Base-by-base conservation (phyloP, 345 rosid species). In the Brassica rapa region DNA sequence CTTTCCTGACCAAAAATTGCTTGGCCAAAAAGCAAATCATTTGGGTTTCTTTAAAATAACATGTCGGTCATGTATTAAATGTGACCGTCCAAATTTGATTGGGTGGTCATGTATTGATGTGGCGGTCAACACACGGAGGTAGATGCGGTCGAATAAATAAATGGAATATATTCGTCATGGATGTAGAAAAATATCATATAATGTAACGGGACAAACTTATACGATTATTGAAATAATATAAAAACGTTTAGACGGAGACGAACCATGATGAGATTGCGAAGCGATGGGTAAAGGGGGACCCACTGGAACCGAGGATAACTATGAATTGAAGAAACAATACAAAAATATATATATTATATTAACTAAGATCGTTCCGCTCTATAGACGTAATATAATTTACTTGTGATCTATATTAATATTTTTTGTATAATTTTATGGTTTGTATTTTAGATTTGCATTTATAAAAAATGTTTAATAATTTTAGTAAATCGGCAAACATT, bases 1-100 rank as follows among this genome's bases (percentile, higher is more conserved):
- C 66, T 46, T 67, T 63, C 29, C 62, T 65, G 5, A 71, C 70
- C 73, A 60, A 72, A 72, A 71, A 67, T 37, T 81, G 81, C 81
- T 81, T 81, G 84, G 83, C 77, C 74, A 67, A 71, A 81, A 81
- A 61, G 84, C 81, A 72, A 81, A 64, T 80, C 80, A 11, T 4
- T 65, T 23, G 41, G 73, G 76, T 23, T 37, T 10, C 4, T 32
- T 7, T 75, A 75, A 8, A 23, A 0, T 14, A 1, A 75, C 80
- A 0, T 0, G 49, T 0, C 64, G 80, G 11, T 75, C 3, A 80
- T 39, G 4, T 68, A 9, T 0, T 68, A 37, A 37, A 24, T 14
- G 63, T 80, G 68, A 74, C 69, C 0, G 72, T 6, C 63, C 49
- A 3, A 0, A 23, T 32, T 4, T 80, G 12, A 80, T 80, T 80